Evolutionary conservation across 2,329 filamentous ascomycete genomes (phyloP), one percentile per base, ranked within the genome.

Genomic region (Xylaria sp.): DNA sequence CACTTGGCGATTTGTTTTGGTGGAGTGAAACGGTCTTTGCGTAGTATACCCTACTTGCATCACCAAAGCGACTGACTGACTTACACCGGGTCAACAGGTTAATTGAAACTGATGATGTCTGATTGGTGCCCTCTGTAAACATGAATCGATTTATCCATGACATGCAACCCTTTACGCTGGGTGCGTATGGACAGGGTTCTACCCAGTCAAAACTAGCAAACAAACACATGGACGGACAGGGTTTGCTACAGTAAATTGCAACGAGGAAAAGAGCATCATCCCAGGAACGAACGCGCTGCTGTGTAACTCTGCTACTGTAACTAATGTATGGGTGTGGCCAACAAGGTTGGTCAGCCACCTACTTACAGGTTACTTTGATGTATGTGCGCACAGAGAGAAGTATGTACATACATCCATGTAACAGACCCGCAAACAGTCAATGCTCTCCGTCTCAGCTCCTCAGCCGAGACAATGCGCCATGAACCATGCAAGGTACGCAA

Each of bases 181-280:
- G 25, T 18, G 46, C 25, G 46, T 50, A 9, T 25, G 28, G 28
- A n/a, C 25, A 48, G 48, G 48, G 61, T 48, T 48, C 60, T 55
- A 32, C 25, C 48, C 48, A 36, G 45, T 43, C 39, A 8, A 55
- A 55, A 7, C 39, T 50, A 32, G 18, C 58, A 32, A 57, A 30
- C 58, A 32, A 57, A 30, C 65, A 67, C 65, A 67, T 63, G 65
- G 65, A 30, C 7, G n/a, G 56, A 60, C 65, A 67, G 56, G 65
- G 65, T 67, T 67, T 63, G 48, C 65, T 67, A n/a, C n/a, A n/a
- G n/a, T n/a, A 60, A 63, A 59, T 59, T 67, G 65, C 56, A 45
- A 63, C 55, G 36, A 60, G 41, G 57, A 57, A 57, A 57, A 52
- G 34, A 43, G 23, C 20, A 15, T 28, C 18, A 39, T 36, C 30